Evolutionary conservation across 2,329 filamentous ascomycete species (phyloP).

Genomic region (Monilinia vaccinii-corymbosi): DNA sequence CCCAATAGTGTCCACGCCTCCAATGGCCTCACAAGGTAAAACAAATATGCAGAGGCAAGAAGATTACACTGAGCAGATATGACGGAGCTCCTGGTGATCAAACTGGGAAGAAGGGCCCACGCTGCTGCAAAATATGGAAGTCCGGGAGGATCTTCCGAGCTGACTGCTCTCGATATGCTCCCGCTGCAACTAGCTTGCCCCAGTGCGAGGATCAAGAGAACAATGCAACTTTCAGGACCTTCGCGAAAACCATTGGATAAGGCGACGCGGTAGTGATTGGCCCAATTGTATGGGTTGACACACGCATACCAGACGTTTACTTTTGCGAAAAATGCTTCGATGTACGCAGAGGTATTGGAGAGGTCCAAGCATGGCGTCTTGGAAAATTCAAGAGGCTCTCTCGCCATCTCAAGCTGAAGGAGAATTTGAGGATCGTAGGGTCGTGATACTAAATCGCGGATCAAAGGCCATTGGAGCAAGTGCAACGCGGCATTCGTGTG

Average conservation of each 20-base stretch:
- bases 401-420: constrained; percentile 70
- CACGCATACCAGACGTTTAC: constrained; percentile 83
- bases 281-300: constrained; percentile 76
- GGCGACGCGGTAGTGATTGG: constrained; percentile 64
- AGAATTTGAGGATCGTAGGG: constrained; percentile 76
- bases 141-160: constrained; percentile 63
- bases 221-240: constrained; percentile 74
- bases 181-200: constrained; percentile 68
- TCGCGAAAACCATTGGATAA: constrained; percentile 68
- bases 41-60: constrained; percentile 71
- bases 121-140: constrained; percentile 73
- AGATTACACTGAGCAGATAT: constrained; percentile 73
- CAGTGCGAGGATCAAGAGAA: constrained; percentile 67
- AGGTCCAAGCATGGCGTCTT: constrained; percentile 60
- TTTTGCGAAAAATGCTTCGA: constrained; percentile 70
- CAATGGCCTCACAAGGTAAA: constrained; percentile 71
- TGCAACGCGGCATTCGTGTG: constrained; percentile 76
- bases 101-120: constrained; percentile 65
- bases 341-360: constrained; percentile 65
- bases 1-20: constrained; percentile 77
- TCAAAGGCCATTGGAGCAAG: constrained; percentile 71
- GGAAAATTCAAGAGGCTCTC: constrained; percentile 62
- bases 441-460: constrained; percentile 65
- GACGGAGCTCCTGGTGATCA: constrained; percentile 74
- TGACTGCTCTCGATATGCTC: constrained; percentile 64